A percentile compares a stretch with the other conserved stretches of the same genome.
Conservation (phyloP, 108 stramenopile species). For the Thalassiosira profunda region DNA sequence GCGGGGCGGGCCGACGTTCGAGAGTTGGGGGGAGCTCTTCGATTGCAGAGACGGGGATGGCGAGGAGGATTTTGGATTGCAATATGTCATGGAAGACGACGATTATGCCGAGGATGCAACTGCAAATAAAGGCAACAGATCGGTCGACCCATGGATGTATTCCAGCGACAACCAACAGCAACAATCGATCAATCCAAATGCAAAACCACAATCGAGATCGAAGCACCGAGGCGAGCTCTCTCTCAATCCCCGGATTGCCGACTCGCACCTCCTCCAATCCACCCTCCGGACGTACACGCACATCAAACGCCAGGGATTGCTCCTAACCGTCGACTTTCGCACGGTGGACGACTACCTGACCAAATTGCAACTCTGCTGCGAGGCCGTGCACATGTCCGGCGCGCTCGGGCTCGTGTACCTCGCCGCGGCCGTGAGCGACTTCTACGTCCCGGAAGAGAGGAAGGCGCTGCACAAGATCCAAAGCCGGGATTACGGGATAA, state of each 20-base stretch:
- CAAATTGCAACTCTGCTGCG: constrained; percentile 66
- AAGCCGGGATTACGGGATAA: constrained; percentile 52
- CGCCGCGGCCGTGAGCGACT: constrained; percentile 97
- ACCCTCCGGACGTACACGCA: constrained; percentile 52
- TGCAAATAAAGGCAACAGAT: constrained; percentile 4
- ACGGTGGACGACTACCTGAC: constrained; percentile 91
- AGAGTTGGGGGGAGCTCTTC: constrained; percentile 67
- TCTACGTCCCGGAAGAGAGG: constrained; percentile 88
- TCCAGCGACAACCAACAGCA: constrained; percentile 2
- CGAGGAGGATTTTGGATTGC: constrained; percentile 30
- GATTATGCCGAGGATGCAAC: constrained; percentile 17
- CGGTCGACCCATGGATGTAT: constrained; percentile 37
- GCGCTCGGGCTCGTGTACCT: constrained; percentile 83
- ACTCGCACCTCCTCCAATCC: constrained; percentile 58
- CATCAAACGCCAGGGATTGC: constrained; percentile 59
- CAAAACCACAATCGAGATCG: background rate
- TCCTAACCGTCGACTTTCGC: constrained; percentile 79
- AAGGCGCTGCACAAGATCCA: constrained; percentile 96
- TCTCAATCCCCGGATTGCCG: constrained; percentile 61
- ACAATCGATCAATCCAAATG: background rate
- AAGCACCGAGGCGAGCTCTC: constrained; percentile 22
- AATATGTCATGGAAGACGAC: constrained; percentile 21
- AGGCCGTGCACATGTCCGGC: constrained; percentile 52
- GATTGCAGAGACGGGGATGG: constrained; percentile 56
- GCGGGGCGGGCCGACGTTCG: constrained; percentile 57